Percentiles rank a stretch among this genome's conserved stretches.
Evolutionary conservation across 2,329 filamentous ascomycete species (phyloP).

Genomic region (Taxawa tesnikishii): DNA sequence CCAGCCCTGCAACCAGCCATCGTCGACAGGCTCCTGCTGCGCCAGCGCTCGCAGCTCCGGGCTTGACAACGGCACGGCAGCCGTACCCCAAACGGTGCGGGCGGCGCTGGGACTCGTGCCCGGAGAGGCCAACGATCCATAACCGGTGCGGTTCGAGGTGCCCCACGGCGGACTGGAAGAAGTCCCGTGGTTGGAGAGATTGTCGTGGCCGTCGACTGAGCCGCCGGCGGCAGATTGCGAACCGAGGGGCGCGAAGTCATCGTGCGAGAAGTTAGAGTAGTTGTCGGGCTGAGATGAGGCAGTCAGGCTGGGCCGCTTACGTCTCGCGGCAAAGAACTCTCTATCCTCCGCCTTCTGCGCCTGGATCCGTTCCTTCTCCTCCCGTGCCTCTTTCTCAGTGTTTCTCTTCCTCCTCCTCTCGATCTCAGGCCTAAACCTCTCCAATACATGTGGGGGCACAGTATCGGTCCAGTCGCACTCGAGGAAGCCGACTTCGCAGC

Average conservation of each 20-base stretch:
- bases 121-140: slow-evolving; percentile 59
- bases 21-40: slow-evolving; percentile 40
- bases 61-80: slow-evolving; percentile 46
- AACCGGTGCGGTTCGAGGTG: slow-evolving; percentile 47
- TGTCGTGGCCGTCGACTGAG: slow-evolving; percentile 19
- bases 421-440: slow-evolving; percentile 63
- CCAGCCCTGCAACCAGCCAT: slow-evolving; percentile 81
- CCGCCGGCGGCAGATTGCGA: slow-evolving; percentile 15
- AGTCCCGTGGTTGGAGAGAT: too few relatives aligned
- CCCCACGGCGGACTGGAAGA: slow-evolving; percentile 38
- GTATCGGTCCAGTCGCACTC: slow-evolving; percentile 95
- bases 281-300: slow-evolving; percentile 24
- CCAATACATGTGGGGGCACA: slow-evolving; percentile 62
- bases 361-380: slow-evolving; percentile 73
- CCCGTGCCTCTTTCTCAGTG: slow-evolving; percentile 68
- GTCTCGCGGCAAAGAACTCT: slow-evolving; percentile 54
- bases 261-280: slow-evolving; percentile 38
- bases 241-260: slow-evolving; percentile 30
- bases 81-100: slow-evolving; percentile 89
- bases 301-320: slow-evolving; percentile 42
- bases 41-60: slow-evolving; percentile 38
- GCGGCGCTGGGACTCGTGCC: slow-evolving; percentile 67
- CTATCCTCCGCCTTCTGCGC: slow-evolving; percentile 70
- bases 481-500: slow-evolving; percentile 82
- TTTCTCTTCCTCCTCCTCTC: slow-evolving; percentile 65